A percentile compares a stretch with the other conserved stretches of the same genome.
phyloP scores from a whole-genome alignment of 164 flowering plant genomes.

The Piper betle region DNA sequence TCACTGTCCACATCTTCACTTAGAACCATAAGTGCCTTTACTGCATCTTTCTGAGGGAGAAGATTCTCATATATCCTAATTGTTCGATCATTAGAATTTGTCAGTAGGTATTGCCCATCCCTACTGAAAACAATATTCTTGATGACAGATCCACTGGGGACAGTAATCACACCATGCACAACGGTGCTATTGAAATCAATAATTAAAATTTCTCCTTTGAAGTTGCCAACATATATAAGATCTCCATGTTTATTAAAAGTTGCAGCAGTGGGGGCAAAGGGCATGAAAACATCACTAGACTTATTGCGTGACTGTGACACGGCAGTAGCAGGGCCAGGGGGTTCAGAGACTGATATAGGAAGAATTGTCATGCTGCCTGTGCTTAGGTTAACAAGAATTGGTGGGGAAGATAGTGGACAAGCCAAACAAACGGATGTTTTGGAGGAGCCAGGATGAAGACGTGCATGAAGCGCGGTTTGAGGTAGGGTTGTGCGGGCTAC shows the following conservation, averaged over 20 bases:
- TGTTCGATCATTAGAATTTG: constrained; percentile 81
- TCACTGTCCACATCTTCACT: constrained; percentile 17
- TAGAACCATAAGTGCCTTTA: constrained; percentile 33
- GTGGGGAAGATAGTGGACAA: constrained; percentile 85
- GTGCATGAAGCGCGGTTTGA: constrained; percentile 73
- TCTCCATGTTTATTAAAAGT: constrained; percentile 84
- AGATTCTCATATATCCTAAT: constrained; percentile 82
- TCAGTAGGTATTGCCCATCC: constrained; percentile 77
- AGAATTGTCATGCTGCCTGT: constrained; percentile 54
- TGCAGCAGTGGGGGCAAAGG: constrained; percentile 73
- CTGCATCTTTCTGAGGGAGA: constrained; percentile 50
- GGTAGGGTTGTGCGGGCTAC: constrained; percentile 41
- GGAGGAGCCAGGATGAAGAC: constrained; percentile 69
- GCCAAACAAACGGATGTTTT: constrained; percentile 71
- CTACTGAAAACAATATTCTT: constrained; percentile 78
- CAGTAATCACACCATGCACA: constrained; percentile 47
- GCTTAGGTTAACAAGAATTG: constrained; percentile 69
- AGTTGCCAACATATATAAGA: constrained; percentile 81
- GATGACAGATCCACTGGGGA: constrained; percentile 55
- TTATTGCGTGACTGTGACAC: constrained; percentile 46
- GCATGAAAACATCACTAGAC: constrained; percentile 56
- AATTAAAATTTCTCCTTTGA: constrained; percentile 70
- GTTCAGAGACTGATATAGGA: constrained; percentile 56
- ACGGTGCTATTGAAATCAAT: constrained; percentile 40
- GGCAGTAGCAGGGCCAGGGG: constrained; percentile 23